Base-by-base conservation (phyloP, 2,329 filamentous ascomycete species). In the Fusarium nelsonii region DNA sequence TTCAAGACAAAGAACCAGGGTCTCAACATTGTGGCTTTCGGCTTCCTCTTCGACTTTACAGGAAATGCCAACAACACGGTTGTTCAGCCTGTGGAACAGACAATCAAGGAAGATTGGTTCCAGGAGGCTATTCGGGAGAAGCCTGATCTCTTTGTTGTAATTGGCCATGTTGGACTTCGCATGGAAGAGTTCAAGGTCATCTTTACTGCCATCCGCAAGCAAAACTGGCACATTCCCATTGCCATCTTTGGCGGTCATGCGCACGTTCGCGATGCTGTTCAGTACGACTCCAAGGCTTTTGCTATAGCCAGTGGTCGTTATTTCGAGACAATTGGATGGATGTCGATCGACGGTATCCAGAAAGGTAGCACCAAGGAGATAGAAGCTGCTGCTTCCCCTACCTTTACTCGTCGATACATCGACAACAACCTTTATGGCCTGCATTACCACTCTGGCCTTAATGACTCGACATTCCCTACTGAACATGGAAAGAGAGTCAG, bases 41-140 rank as follows among this genome's bases (percentile, higher is more conserved):
- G 96, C 3, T 98, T 99, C 79, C 82, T 99, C 5, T 99, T 97
- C 79, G 90, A 99, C 80, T 99, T 99, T 74, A 92, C 88, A 1
- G 90, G 90, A 18, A 97, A 97, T 78, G 91, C 91, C 58, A 96
- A 97, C 77, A 98, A 98, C 78, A 97, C 93, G 0, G 84, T 93
- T 5, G 92, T 98, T 1, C 90, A 93, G 71, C 87, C 86, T 1
- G 94, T 97, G 3, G 88, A 91, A 70, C 87, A 97, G 10, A 91
- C 93, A 0, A 86, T 98, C 72, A 89, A 92, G 76, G 90, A 97
- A 77, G 80, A 88, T 8, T 99, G 96, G 96, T 98, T 98, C 75
- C 90, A 93, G 72, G 85, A 92, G 58, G 93, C 93, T 9, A 91
- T 97, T 58, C 85, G 86, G n/a, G 91, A 96, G 72, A 91, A 96